Percentiles rank a stretch among this genome's conserved stretches.
Conservation (phyloP, 2,329 filamentous ascomycete species). For the Tolypocladium endophyticum region DNA sequence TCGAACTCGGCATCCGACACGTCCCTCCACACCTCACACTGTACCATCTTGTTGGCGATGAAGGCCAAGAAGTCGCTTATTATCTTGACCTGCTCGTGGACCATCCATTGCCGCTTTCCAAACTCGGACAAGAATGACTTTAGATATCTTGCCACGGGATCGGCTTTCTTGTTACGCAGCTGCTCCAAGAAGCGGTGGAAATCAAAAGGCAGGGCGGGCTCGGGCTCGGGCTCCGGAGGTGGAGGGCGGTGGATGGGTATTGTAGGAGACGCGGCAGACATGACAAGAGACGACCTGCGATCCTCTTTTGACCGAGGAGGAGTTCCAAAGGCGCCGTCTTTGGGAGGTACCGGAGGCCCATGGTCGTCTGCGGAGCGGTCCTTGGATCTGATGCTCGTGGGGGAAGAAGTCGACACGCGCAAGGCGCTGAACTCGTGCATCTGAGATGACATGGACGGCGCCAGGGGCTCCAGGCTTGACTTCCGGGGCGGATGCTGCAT, state of each 20-base stretch:
- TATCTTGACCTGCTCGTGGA: slow-evolving; percentile 98
- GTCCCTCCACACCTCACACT: slow-evolving; percentile 92
- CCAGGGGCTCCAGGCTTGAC: slow-evolving; percentile 72
- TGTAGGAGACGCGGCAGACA: slow-evolving; percentile 34
- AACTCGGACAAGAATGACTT: slow-evolving; percentile 93
- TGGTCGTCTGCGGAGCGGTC: slow-evolving; percentile 31
- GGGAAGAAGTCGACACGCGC: slow-evolving; percentile 27
- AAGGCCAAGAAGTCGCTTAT: slow-evolving; percentile 94
- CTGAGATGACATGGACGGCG: slow-evolving; percentile 37
- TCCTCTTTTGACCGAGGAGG: slow-evolving; percentile 28
- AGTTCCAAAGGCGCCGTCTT: slow-evolving; percentile 39
- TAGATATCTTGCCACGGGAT: slow-evolving; percentile 90
- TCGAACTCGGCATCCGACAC: slow-evolving; percentile 96
- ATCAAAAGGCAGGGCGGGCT: slow-evolving; percentile 83
- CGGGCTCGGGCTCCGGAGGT: slow-evolving; percentile 64
- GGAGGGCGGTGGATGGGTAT: slow-evolving; percentile 50
- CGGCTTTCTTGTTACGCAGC: slow-evolving; percentile 90
- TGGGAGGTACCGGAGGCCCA: slow-evolving; percentile 48
- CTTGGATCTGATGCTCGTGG: slow-evolving; percentile 24
- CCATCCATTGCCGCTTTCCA: slow-evolving; percentile 97
- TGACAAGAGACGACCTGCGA: slow-evolving; percentile 15
- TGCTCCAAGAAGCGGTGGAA: slow-evolving; percentile 97
- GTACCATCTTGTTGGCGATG: slow-evolving; percentile 95
- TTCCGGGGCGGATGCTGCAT: slow-evolving; percentile 68
- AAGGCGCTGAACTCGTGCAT: slow-evolving; percentile 36